Conservation (phyloP, 352 stramenopile genomes). For the Phytophthora palmivora region DNA sequence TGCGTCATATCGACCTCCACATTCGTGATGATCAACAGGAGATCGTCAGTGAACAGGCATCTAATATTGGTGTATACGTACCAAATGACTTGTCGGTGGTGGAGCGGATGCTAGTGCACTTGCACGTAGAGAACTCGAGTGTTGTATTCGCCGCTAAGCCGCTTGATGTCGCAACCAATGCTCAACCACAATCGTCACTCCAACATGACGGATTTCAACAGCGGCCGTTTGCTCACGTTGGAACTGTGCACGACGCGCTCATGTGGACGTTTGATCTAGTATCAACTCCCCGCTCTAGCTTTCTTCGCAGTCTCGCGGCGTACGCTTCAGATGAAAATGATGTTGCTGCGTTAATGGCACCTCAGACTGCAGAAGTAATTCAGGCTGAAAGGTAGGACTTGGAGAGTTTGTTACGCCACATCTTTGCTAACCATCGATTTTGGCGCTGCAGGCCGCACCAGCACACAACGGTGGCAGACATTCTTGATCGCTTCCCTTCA, state of each 20-base stretch:
- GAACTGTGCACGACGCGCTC: slow-evolving; percentile 69
- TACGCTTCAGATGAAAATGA: slow-evolving; percentile 70
- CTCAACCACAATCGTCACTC: slow-evolving; percentile 16
- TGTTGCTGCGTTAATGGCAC: slow-evolving; percentile 49
- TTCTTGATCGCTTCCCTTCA: slow-evolving; percentile 77
- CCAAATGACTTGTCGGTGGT: slow-evolving; percentile 64
- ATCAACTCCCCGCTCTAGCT: slow-evolving; percentile 63
- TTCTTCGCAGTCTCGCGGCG: slow-evolving; percentile 65
- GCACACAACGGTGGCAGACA: slow-evolving; percentile 60
- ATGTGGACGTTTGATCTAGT: slow-evolving; percentile 82
- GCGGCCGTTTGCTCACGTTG: slow-evolving; percentile 63
- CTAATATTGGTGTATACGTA: slow-evolving; percentile 84
- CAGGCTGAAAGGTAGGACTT: slow-evolving; percentile 44
- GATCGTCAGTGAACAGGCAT: slow-evolving; percentile 62
- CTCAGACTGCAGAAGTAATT: slow-evolving; percentile 54
- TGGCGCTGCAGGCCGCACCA: slow-evolving; percentile 33
- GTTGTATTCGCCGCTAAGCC: slow-evolving; percentile 53
- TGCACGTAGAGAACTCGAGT: slow-evolving; percentile 58
- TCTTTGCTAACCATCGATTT: background rate
- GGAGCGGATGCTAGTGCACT: slow-evolving; percentile 52
- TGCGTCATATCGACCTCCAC: slow-evolving; percentile 74
- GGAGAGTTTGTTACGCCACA: background rate
- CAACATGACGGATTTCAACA: slow-evolving; percentile 25
- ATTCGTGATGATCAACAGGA: slow-evolving; percentile 56
- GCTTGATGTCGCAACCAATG: slow-evolving; percentile 11